Conservation (phyloP, 2,329 filamentous ascomycete species). For the Coniochaeta pulveracea region DNA sequence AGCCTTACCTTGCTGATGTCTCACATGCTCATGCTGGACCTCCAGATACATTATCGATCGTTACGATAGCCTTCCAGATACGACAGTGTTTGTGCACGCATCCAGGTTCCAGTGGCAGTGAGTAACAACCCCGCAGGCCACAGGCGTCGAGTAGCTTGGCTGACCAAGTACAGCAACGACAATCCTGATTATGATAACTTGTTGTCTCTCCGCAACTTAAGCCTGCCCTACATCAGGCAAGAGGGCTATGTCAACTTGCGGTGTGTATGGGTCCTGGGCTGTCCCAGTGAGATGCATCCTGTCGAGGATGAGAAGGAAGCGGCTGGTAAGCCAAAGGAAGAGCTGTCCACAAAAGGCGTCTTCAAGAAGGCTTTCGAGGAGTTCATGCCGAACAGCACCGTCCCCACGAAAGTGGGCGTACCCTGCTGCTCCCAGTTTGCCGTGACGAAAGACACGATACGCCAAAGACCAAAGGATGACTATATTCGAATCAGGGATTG, state of each 20-base stretch:
- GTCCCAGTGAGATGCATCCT: conserved; percentile 34
- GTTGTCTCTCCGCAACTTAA: conserved; percentile 33
- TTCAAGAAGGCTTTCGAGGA: conserved; percentile 30
- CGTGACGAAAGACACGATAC: conserved; percentile 41
- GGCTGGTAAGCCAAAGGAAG: conserved; percentile 13
- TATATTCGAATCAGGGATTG: conserved; percentile 48
- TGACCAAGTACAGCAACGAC: no score
- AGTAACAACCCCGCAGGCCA: no score
- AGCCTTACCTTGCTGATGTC: not conserved
- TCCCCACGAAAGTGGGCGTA: conserved; percentile 38
- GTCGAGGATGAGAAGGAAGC: conserved; percentile 18
- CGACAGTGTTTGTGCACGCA: conserved; percentile 35
- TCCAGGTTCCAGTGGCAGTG: conserved; percentile 40
- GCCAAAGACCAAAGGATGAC: conserved; percentile 32
- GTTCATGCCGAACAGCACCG: conserved; percentile 25
- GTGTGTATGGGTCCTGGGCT: conserved; percentile 47
- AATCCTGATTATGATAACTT: conserved; percentile 43
- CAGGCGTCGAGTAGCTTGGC: no score
- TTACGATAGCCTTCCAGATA: conserved; percentile 32
- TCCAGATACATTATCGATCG: conserved; percentile 33
- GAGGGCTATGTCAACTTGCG: conserved; percentile 50
- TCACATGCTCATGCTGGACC: not conserved
- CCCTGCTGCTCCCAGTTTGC: conserved; percentile 59
- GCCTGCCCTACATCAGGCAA: conserved; percentile 35
- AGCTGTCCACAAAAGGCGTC: conserved; percentile 26